These are phyloP conservation scores for Pyrrhoderma noxium DNA, from an alignment of 1,284 basidiomycete genomes.

Conservation along the genomic window DNA sequence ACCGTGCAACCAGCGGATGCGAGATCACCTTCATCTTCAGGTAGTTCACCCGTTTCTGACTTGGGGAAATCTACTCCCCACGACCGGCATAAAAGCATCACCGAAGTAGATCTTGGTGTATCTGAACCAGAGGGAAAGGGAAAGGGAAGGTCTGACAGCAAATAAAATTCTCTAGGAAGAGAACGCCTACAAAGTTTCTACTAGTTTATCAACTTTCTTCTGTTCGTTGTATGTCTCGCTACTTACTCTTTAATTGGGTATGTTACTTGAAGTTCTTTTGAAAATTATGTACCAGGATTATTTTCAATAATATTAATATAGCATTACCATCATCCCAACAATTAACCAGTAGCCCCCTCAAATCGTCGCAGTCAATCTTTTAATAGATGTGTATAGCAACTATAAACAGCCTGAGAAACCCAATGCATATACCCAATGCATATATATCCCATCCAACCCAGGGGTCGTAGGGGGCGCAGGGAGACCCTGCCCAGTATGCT, in stretches of 20 bases:
- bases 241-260: neutral
- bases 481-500: too few species aligned
- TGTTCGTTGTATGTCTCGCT: slow-evolving; percentile 3
- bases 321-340: too few species aligned
- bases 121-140: slow-evolving; percentile 17
- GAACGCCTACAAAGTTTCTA: too few species aligned
- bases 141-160: slow-evolving; percentile 6
- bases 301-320: too few species aligned
- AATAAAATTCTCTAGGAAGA: neutral
- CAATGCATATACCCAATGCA: too few species aligned
- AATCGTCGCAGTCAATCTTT: too few species aligned
- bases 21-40: slow-evolving; percentile 25
- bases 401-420: too few species aligned
- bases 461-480: too few species aligned
- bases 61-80: slow-evolving; percentile 29
- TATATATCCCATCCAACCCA: too few species aligned
- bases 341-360: too few species aligned
- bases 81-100: slow-evolving; percentile 23
- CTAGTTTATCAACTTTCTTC: neutral
- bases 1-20: slow-evolving; percentile 29
- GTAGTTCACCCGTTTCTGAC: slow-evolving; percentile 25
- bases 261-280: neutral
- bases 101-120: slow-evolving; percentile 26
- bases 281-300: too few species aligned
- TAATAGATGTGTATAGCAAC: too few species aligned